These are phyloP conservation scores for Lodderomyces orthopsilosis DNA, from an alignment of 1,139 yeast species.

Conservation along the genomic window DNA sequence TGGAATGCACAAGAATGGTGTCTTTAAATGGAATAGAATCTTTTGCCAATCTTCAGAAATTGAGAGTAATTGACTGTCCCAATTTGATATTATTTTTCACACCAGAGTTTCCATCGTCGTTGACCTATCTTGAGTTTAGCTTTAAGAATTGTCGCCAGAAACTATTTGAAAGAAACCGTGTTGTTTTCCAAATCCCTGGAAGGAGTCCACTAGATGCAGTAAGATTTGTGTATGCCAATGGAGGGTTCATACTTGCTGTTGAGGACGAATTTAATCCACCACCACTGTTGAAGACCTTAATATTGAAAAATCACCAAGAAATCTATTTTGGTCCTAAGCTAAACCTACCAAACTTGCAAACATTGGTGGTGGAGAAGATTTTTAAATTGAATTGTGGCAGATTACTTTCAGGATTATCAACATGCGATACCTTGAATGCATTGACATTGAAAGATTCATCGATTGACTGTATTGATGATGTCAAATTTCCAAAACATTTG, in stretches of 20 bases:
- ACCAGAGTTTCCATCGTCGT: constrained; percentile 8
- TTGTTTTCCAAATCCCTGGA: neutral
- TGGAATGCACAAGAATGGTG: constrained; percentile 8
- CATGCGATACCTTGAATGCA: constrained; percentile 1
- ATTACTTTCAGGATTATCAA: neutral
- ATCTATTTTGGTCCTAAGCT: neutral
- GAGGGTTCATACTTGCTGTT: neutral
- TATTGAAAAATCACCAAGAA: constrained; percentile 6
- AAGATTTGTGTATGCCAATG: neutral
- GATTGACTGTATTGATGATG: constrained; percentile 7
- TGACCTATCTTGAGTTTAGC: constrained; percentile 5
- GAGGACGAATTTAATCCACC: constrained; percentile 9
- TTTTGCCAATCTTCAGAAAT: constrained; percentile 2
- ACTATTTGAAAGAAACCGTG: neutral
- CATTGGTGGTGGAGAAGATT: constrained; percentile 5
- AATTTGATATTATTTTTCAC: constrained; percentile 9
- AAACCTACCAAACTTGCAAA: constrained; percentile 7
- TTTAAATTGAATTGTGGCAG: neutral
- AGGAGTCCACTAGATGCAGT: neutral
- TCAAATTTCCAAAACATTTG: constrained; percentile 9
- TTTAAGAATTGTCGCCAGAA: neutral
- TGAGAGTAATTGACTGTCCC: constrained; percentile 12
- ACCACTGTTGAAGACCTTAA: constrained; percentile 5
- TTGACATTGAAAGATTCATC: constrained; percentile 8
- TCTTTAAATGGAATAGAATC: constrained; percentile 7